Percentiles rank a stretch among this genome's conserved stretches.
Evolutionary conservation across 768 basidiomycete species (phyloP).

Genomic region (Dentipellis fragilis): DNA sequence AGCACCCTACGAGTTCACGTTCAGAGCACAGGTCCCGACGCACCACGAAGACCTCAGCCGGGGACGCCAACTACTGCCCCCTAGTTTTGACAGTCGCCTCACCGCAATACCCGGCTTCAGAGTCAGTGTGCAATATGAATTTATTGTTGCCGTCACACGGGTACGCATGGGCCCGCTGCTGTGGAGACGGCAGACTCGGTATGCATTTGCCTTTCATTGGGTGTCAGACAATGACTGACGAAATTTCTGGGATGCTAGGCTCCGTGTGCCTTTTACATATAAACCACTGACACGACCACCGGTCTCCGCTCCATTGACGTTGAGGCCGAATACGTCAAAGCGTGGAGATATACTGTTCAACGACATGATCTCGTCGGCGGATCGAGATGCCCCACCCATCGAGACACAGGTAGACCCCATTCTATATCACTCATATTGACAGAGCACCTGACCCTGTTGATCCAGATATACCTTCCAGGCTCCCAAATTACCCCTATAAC

Average conservation of each 20-base stretch:
- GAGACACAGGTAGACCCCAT: constrained; percentile 5
- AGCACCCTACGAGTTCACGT: constrained; percentile 2
- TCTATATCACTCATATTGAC: background rate
- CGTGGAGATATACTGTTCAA: constrained; percentile 2
- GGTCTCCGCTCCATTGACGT: constrained; percentile 2
- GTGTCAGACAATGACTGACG: background rate
- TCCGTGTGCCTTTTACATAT: constrained; percentile 8
- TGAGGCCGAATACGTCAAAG: background rate
- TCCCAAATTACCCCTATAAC: constrained; percentile 7
- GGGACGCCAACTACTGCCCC: constrained; percentile 2
- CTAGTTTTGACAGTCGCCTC: constrained; percentile 8
- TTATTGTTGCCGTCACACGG: constrained; percentile 4
- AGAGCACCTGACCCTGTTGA: background rate
- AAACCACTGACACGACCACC: constrained; percentile 8
- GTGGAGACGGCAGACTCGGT: constrained; percentile 3
- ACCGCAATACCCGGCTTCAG: constrained; percentile 8
- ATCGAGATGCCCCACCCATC: background rate
- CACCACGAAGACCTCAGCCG: background rate
- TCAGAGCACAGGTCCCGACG: constrained; percentile 2
- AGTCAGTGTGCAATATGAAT: constrained; percentile 5
- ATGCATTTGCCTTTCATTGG: background rate
- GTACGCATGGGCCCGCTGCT: background rate
- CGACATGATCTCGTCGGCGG: constrained; percentile 1
- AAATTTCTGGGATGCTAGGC: background rate
- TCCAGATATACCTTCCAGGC: constrained; percentile 8